A percentile compares a stretch with the other conserved stretches of the same genome.
Evolutionary conservation across 495 filamentous ascomycete species (phyloP).

Genomic region (Penicillium subrubescens): DNA sequence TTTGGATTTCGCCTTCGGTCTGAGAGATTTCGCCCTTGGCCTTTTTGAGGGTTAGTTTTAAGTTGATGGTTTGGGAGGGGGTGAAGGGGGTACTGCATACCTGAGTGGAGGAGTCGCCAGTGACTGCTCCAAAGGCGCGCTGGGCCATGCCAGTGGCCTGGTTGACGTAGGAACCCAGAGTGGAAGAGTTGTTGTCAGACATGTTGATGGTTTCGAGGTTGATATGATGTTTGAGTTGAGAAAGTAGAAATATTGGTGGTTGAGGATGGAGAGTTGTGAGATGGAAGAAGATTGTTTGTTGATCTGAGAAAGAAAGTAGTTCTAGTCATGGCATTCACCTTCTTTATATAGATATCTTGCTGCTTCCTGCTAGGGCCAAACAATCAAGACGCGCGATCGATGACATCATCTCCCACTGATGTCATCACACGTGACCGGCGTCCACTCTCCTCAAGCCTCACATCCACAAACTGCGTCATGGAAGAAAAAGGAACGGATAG

Average conservation of each 20-base stretch:
- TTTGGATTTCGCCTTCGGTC: constrained; percentile 60
- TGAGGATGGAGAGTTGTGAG: constrained; percentile 1
- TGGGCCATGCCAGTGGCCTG: constrained; percentile 73
- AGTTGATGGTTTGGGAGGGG: not conserved
- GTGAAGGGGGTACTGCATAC: constrained; percentile 39
- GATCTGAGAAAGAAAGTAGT: not conserved
- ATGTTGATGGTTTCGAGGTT: constrained; percentile 40
- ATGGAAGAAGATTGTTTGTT: constrained; percentile 4
- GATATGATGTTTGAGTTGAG: constrained; percentile 1
- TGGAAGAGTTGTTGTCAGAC: constrained; percentile 69
- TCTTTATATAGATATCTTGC: not conserved
- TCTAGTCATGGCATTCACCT: not conserved
- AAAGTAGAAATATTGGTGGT: constrained; percentile 7
- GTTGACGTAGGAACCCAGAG: constrained; percentile 80
- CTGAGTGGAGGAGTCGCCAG: constrained; percentile 72
- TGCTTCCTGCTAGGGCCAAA: not conserved
- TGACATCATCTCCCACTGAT: constrained; percentile 27
- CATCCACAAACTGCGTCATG: constrained; percentile 14
- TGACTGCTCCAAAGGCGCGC: constrained; percentile 68
- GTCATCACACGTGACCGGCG: constrained; percentile 26
- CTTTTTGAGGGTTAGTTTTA: constrained; percentile 27
- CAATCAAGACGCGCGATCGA: constrained; percentile 13
- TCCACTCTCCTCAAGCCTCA: not conserved
- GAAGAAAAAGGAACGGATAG: not conserved
- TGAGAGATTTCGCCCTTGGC: constrained; percentile 58